Conservation (phyloP, 2,329 filamentous ascomycete genomes). For the Aspergillus tamarii region DNA sequence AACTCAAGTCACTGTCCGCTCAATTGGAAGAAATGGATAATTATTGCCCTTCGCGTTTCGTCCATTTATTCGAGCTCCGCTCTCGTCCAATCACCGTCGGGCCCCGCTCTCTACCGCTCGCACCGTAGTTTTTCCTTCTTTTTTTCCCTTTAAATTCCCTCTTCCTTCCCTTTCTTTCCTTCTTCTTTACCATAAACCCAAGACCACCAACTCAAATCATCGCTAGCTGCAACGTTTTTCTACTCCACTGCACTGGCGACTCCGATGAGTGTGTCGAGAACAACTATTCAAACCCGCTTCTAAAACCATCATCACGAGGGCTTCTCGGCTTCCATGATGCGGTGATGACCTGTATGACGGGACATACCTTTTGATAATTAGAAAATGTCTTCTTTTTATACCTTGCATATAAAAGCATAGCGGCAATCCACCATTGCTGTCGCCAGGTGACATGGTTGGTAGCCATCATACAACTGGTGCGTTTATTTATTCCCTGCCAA, state of each 20-base stretch:
- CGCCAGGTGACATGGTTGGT: neutral
- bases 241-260: conserved; percentile 66
- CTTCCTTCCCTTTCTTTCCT: conserved; percentile 20
- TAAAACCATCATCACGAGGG: conserved; percentile 82
- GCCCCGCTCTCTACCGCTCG: conserved; percentile 27
- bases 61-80: conserved; percentile 15
- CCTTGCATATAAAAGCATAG: neutral
- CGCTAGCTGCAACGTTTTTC: conserved; percentile 57
- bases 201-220: conserved; percentile 79
- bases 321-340: conserved; percentile 46
- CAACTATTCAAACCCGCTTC: conserved; percentile 60
- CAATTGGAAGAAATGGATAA: conserved; percentile 9
- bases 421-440: neutral
- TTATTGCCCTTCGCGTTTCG: conserved; percentile 9
- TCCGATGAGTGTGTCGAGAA: conserved; percentile 75
- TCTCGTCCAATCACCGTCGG: conserved; percentile 33
- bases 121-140: conserved; percentile 37
- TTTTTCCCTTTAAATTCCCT: conserved; percentile 25
- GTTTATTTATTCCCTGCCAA: conserved; percentile 2
- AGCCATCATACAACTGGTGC: conserved; percentile 6
- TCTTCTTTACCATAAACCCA: conserved; percentile 50
- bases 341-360: conserved; percentile 52
- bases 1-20: conserved; percentile 14
- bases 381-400: too few relatives aligned
- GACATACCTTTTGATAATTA: conserved; percentile 32